Evolutionary conservation across 176 grass and related monocot species (phyloP).

Genomic region (Phoenix dactylifera): DNA sequence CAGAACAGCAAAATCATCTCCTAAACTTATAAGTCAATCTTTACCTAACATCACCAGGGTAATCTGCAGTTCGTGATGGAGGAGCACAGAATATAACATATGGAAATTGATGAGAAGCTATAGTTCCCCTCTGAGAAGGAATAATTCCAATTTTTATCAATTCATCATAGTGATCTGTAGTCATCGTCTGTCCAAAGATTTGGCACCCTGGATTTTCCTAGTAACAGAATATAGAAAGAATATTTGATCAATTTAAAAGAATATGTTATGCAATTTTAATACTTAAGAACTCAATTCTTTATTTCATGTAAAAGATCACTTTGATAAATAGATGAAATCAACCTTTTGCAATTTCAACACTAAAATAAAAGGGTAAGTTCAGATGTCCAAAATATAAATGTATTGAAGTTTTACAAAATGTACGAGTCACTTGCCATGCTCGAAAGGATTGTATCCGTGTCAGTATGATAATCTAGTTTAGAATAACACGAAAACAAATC

Average conservation of each 20-base stretch:
- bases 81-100: slow-evolving; percentile 88
- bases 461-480: too few relatives aligned
- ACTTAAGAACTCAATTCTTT: too few relatives aligned
- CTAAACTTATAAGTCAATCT: background rate
- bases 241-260: background rate
- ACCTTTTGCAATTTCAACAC: too few relatives aligned
- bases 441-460: too few relatives aligned
- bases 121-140: slow-evolving; percentile 46
- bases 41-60: slow-evolving; percentile 65
- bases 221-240: background rate
- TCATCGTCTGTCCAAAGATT: slow-evolving; percentile 71
- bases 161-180: slow-evolving; percentile 67
- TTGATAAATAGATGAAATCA: too few relatives aligned
- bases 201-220: slow-evolving; percentile 69
- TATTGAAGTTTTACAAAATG: too few relatives aligned
- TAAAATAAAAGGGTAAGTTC: too few relatives aligned
- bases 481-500: too few relatives aligned
- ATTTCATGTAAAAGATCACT: too few relatives aligned
- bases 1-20: too few relatives aligned
- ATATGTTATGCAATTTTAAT: background rate
- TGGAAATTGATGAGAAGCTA: slow-evolving; percentile 38
- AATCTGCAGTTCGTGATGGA: slow-evolving; percentile 67
- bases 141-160: slow-evolving; percentile 52
- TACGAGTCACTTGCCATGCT: too few relatives aligned
- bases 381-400: too few relatives aligned